Conservation (phyloP, 441 rosid species). For the Metrosideros polymorpha region DNA sequence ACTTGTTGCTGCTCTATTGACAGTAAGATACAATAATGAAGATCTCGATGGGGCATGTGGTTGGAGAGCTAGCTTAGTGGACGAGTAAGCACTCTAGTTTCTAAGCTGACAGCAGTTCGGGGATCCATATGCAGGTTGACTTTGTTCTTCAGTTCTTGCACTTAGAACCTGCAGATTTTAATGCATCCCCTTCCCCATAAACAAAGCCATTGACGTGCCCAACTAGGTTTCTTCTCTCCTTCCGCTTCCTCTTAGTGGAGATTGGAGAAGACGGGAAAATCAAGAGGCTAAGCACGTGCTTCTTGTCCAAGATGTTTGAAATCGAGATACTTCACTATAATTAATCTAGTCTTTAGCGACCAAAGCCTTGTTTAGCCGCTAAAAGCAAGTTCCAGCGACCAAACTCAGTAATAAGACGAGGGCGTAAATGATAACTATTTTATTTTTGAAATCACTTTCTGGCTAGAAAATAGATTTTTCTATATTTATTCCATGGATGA, state of each 20-base stretch:
- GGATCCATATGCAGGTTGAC: neutral
- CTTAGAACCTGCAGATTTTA: neutral
- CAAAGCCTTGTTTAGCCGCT: fast-evolving
- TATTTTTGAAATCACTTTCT: too few species aligned
- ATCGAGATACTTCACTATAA: too few species aligned
- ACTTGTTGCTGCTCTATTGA: neutral
- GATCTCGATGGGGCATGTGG: neutral
- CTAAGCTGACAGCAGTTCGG: neutral
- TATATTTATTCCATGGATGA: too few species aligned
- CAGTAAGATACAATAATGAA: neutral
- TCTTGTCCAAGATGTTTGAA: too few species aligned
- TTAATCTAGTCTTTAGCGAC: neutral
- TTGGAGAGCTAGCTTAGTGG: neutral
- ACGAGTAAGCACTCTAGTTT: neutral
- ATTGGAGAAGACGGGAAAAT: neutral
- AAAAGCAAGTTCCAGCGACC: neutral
- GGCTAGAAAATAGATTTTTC: too few species aligned
- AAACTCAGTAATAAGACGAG: too few species aligned
- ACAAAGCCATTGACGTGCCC: neutral
- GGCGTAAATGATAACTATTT: too few species aligned
- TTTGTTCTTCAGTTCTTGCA: neutral
- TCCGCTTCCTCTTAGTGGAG: neutral
- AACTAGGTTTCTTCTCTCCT: neutral
- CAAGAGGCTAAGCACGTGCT: neutral
- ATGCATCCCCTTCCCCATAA: neutral